Evolutionary conservation across 768 basidiomycete species (phyloP), one percentile per base, ranked within the genome.

Genomic region (Pleurotus tuoliensis): DNA sequence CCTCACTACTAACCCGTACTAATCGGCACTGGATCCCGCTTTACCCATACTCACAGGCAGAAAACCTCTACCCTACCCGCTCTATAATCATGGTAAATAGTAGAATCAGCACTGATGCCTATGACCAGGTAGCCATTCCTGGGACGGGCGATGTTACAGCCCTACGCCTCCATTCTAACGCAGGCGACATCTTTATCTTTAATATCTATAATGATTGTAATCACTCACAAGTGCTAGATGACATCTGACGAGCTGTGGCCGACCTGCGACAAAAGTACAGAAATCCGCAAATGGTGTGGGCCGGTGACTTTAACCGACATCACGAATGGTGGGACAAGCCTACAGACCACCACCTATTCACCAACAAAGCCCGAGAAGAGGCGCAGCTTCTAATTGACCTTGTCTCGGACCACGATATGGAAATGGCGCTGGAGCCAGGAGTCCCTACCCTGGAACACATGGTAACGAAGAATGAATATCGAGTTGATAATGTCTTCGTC

Each of bases 401-500:
- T 2, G 13, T 73, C 0, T 58, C 52, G 0, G 60, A 60, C 0
- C 48, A 70, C 49, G 58, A 61, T 0, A 66, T 82, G 63, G 5
- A 56, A 0, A 73, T 76, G 73, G 55, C 66, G 0, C 69, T 82
- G 0, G 73, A 71, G 0, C 54, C 61, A 5, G 64, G 63, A 0
- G 63, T 65, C 0, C 76, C 76, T 0, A 83, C 75, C 0, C 65
- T 82, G 0, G 40, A 71, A 16, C 61, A 70, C 0, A 47, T 39
- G 0, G 49, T 27, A 1, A 67, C 74, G 0, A 69, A 71, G 15
- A 76, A 74, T 52, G 67, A 63, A 48, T 72, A 73, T 3, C 46
- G 73, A 9, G 67, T 71, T 3, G 76, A 82, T 63, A 81, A 82
- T 52, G 72, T 81, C 0, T 81, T 75, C 57, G 58, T 62, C 24